Base-by-base conservation (phyloP, 164 flowering plant genomes). In the Buxus sempervirens region DNA sequence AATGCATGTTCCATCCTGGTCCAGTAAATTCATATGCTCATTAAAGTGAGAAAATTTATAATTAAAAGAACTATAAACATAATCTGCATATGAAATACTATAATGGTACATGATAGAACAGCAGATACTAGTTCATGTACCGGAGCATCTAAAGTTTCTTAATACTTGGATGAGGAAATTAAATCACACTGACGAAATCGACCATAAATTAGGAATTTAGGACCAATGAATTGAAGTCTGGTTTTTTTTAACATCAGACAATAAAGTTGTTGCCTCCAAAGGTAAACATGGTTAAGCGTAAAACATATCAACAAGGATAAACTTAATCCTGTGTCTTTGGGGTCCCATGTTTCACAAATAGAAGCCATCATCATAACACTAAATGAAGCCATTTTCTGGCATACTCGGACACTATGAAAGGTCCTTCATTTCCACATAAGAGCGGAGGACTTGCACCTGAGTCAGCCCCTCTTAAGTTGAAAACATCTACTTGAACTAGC, bases 1-100 rank as follows among this genome's bases (percentile, higher is more conserved):
- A 74, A 95, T 86, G 84, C 99, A 95, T 15, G 96, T 80, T 25
- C 99, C 98, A 58, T 95, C 94, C 98, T 95, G 84, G 41, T 57
- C 57, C 18, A 60, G 42, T 63, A 73, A 65, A 59, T 18, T 54
- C 60, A 60, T 22, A 58, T 23, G 16, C 10, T 28, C 53, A 41
- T 10, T 7, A 23, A 42, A n/a, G 14, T 49, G 21, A 49, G 62
- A 49, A 68, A 59, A 21, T 0, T 3, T 22, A 71, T 7, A 5
- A 15, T 41, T 18, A 64, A 26, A 58, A 12, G 12, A 21, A 53
- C 14, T 38, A n/a, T 66, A 38, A 62, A 18, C 19, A 54, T 45
- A 64, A 25, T 14, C 20, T n/a, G 28, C 60, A 57, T 12, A 61
- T 55, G n/a, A 63, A 42, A 67, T 7, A 15, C 7, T 42, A 65